Evolutionary conservation across 306 rosid species (phyloP), one percentile per base, ranked within the genome.

Genomic region (Abrus pulchellus): DNA sequence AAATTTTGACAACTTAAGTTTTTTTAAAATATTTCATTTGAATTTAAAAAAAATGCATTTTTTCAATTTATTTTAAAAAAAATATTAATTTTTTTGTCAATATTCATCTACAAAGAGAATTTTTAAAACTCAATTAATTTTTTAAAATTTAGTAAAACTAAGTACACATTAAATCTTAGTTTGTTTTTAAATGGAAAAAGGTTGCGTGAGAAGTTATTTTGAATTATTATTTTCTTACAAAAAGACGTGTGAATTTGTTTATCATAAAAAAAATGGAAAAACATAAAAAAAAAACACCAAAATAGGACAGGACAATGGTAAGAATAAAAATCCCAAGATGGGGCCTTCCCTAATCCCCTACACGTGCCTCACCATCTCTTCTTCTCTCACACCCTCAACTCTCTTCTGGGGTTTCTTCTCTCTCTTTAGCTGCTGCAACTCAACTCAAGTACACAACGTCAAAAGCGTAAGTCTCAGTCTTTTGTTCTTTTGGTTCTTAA

Each of bases 311-410:
- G 45, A 59, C 33, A 54, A 43, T 14, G n/a, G 32, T 47, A 67
- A 73, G 28, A 33, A 57, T 0, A 12, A 27, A 67, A 74, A 59
- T 14, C 52, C 11, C 40, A 47, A 66, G 28, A 6, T 73, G 59
- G 28, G 28, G 8, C 47, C 65, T 62, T 64, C 79, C 76, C 87
- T 62, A 80, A 84, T 84, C 82, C 82, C 75, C 45, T 72, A 78
- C 86, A 72, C 86, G 83, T 83, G 86, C 83, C 73, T 73, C 60
- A 49, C 77, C 80, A 65, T 60, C 71, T 55, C 65, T 84, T 34
- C 75, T 69, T 80, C 84, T 74, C 72, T 41, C 78, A 59, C 62
- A 67, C 81, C 20, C 80, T 56, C 72, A 36, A 28, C 40, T 74
- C 62, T 44, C n/a, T 63, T 13, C 43, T 80, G 87, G 75, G 87